Base-by-base conservation (phyloP, 164 flowering plant species). In the Dillenia turbinata region DNA sequence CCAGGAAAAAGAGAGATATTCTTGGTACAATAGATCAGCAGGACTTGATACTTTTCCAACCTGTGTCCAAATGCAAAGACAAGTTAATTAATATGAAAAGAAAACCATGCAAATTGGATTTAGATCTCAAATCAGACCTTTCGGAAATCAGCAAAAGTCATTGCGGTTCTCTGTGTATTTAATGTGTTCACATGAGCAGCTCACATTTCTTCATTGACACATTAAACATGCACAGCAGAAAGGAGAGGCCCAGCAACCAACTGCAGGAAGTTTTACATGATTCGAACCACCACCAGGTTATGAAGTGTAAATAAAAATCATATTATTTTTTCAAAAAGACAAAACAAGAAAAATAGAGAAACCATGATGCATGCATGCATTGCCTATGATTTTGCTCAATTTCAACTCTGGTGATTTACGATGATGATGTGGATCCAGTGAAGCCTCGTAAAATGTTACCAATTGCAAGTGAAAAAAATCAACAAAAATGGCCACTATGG, bases 121-220 rank as follows among this genome's bases (percentile, higher is more conserved):
- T 15, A 26, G 43, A 43, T 54, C 3, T 15, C 24, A 43, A 43
- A 61, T 19, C 66, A 63, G 51, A 93, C 97, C 97, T 89, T 83
- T 10, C 83, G 53, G 75, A 82, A 94, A 61, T 94, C 85, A 22
- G 87, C 93, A 26, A 94, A 90, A 45, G 89, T 69, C 86, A 91
- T 71, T 40, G 93, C 98, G 40, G 96, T 89, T 68, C 97, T 75
- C 74, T 91, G 97, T 16, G 98, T 96, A 78, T 94, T 94, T 72
- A 94, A 73, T 10, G 97, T 89, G 80, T 86, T 88, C 47, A 94
- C 83, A 26, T 97, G 98, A 67, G 88, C 78, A 57, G 95, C 95
- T 65, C 91, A 77, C 92, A 94, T 94, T 79, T 90, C 94, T 81
- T 93, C 91, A 55, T 60, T 56, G 6, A 89, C 97, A 78, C 94